Base-by-base conservation (phyloP, 179 eudicot species). In the Silene vulgaris region DNA sequence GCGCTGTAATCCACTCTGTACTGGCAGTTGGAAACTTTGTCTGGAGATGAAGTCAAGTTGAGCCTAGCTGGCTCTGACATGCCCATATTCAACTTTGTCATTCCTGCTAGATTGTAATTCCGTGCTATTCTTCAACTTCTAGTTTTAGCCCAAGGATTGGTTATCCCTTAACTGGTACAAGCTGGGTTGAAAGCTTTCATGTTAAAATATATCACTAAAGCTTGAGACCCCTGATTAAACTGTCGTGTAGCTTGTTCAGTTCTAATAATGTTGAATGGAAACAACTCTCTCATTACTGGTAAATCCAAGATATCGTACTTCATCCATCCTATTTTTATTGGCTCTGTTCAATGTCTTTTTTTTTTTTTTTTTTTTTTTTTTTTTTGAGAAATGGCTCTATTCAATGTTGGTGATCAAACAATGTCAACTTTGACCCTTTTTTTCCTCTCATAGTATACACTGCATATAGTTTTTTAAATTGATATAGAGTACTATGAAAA, bases 11-110 rank as follows among this genome's bases (percentile, higher is more conserved):
- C 16, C 13, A 16, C n/a, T 29, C 2, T 20, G 5, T n/a, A 68
- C 54, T 68, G 50, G 54, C 72, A 14, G 72, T 17, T 68, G 54
- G 56, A 12, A 68, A 43, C 3, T 40, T 37, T 68, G 56, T 17
- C n/a, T 68, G 72, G 54, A 17, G 29, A 43, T 68, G 72, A 68
- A 68, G 28, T n/a, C 28, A 9, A 40, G 54, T 20, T 37, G 71
- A 66, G 50, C 26, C 35, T 66, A 66, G 50, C 20, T 16, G 48
- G 71, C 71, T 66, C 50, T 30, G 50, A 66, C 50, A 30, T 35
- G 26, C 56, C 72, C 72, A n/a, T n/a, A n/a, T 40, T 68, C 14
- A 17, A 19, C 23, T 30, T 35, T 66, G 50, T 20, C 48, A 66
- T 35, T 35, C 48, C 17, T 13, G 43, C 21, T 71, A 14, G 50